Evolutionary conservation across 192 early-diverging fungal species (phyloP), one percentile per base, ranked within the genome.

Genomic region (Coemansia sp.): DNA sequence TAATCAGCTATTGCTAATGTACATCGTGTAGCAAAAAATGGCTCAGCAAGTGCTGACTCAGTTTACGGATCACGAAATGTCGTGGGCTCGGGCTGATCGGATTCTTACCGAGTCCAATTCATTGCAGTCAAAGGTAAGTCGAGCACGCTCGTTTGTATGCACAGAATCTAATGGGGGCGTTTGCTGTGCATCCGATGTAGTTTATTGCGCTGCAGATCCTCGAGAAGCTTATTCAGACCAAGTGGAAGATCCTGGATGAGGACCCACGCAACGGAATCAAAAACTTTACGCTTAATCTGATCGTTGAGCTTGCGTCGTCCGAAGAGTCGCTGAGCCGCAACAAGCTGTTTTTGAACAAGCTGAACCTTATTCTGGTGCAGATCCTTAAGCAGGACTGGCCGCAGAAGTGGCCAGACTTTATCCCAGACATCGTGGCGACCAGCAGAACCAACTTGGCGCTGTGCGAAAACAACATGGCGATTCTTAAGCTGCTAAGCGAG

Each of bases 301-400:
- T 99, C 62, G 86, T 99, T 53, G 87, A 93, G 66, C 83, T 85
- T 3, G 92, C 97, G 10, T 91, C 92, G 8, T 90, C 93, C 30
- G 95, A 98, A 54, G 79, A 80, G 38, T 80, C 83, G 11, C 79
- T 96, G 45, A 66, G 82, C 58, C 82, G 82, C 43, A 86, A 96
- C 63, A 85, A 84, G 47, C 82, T 87, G 37, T 89, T 91, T 26
- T 74, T 99, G 52, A 85, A 69, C 76, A 79, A 99, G 80, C 83
- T 99, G 32, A 99, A 99, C 81, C 83, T 97, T 80, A 92, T 93
- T 8, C 78, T 99, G 40, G 97, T 99, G 0, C 95, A 97, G 87
- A 96, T 99, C 45, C 70, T 99, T 58, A 99, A 99, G 79, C 94
- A 99, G 74, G 97, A 99, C 71, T 99, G 97, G 97, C 97, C 97